A percentile compares a stretch with the other conserved stretches of the same genome.
phyloP scores from a whole-genome alignment of 1,284 basidiomycete species.

The Macrocystidia cucumis region DNA sequence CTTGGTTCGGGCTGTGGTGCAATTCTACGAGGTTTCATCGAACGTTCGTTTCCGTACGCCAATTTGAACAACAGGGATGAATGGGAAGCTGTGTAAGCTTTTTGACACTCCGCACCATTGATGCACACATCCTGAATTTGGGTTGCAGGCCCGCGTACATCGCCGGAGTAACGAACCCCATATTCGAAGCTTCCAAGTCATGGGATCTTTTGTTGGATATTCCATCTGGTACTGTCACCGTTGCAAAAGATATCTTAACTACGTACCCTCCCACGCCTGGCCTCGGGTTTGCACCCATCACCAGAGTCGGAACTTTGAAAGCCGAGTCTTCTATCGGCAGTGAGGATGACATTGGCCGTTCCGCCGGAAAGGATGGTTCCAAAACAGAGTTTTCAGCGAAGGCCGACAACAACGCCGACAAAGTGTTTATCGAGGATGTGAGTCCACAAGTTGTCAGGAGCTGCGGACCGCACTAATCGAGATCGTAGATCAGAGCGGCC shows the following conservation, averaged over 20 bases:
- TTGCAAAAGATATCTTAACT: constrained; percentile 75
- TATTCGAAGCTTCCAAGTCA: constrained; percentile 78
- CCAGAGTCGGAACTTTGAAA: constrained; percentile 52
- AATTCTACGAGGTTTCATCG: constrained; percentile 78
- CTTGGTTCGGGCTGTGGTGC: constrained; percentile 86
- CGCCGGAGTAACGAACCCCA: constrained; percentile 94
- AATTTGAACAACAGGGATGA: constrained; percentile 86
- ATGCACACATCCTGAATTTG: constrained; percentile 3
- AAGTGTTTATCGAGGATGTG: constrained; percentile 88
- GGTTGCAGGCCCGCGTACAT: constrained; percentile 75
- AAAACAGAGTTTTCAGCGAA: constrained; percentile 44
- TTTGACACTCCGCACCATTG: neutral
- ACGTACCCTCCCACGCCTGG: constrained; percentile 42
- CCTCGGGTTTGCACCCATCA: constrained; percentile 34
- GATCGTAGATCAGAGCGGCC: constrained; percentile 22
- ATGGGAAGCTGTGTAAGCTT: constrained; percentile 76
- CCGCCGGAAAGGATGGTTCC: constrained; percentile 27
- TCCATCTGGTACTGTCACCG: constrained; percentile 76
- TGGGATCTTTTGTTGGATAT: constrained; percentile 96
- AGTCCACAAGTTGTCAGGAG: constrained; percentile 20
- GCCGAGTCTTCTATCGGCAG: constrained; percentile 49
- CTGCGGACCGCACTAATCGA: neutral
- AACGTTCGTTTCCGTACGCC: constrained; percentile 90
- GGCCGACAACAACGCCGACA: constrained; percentile 63
- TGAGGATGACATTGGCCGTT: constrained; percentile 55